These are phyloP conservation scores for Gossypium sturtianum DNA, from an alignment of 345 rosid species.

Conservation along the genomic window DNA sequence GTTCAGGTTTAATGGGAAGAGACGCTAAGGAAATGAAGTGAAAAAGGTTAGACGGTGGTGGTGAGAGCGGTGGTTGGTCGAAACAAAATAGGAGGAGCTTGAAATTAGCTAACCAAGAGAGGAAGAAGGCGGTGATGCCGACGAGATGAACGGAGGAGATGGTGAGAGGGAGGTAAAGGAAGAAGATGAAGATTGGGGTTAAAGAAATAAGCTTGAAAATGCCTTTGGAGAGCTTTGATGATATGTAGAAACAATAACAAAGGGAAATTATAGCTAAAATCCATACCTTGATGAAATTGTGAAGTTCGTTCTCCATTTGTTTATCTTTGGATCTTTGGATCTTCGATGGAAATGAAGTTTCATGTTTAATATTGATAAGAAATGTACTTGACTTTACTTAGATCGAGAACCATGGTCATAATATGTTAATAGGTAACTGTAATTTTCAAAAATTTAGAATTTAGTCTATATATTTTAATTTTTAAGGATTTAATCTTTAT, in stretches of 20 bases:
- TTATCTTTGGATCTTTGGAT: no score
- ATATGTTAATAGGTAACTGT: no score
- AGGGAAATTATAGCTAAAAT: constrained; percentile 29
- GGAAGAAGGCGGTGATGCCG: constrained; percentile 33
- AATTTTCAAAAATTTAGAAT: no score
- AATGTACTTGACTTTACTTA: no score
- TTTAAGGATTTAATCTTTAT: accelerated
- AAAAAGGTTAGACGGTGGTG: constrained; percentile 30
- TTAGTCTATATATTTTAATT: no score
- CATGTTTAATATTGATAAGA: no score
- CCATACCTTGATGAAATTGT: constrained; percentile 47
- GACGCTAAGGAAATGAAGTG: constrained; percentile 55
- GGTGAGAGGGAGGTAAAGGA: constrained; percentile 44
- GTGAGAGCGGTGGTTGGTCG: constrained; percentile 50
- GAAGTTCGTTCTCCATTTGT: constrained; percentile 23
- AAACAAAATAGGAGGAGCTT: constrained; percentile 68
- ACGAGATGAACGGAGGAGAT: constrained; percentile 32
- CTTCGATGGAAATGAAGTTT: not conserved
- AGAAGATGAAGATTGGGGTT: constrained; percentile 39
- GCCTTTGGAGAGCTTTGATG: constrained; percentile 40
- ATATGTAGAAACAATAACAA: constrained; percentile 39
- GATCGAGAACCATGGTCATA: no score
- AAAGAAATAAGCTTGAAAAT: constrained; percentile 42
- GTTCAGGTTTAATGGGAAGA: constrained; percentile 50
- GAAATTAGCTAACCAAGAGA: constrained; percentile 55